phyloP scores from a whole-genome alignment of 164 flowering plant genomes.

The Sedum album region DNA sequence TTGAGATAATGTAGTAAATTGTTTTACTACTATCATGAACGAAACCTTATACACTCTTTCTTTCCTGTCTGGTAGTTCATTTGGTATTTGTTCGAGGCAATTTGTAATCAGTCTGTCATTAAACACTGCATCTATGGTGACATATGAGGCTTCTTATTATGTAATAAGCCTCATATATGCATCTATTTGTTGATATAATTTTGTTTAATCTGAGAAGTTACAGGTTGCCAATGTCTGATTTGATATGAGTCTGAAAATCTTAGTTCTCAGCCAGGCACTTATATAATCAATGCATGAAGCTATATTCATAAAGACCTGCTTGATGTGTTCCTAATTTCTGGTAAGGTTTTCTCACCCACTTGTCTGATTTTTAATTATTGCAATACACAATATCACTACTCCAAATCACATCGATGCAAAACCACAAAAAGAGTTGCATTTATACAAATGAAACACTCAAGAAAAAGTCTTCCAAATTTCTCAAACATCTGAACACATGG shows the following conservation, averaged over 20 bases:
- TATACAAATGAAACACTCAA: not conserved
- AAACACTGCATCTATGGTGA: no score
- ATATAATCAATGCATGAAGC: not conserved
- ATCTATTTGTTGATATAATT: no score
- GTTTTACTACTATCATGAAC: not conserved
- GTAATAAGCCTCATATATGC: no score
- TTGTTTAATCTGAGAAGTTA: no score
- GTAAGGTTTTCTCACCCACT: no score
- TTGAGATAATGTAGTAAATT: not conserved
- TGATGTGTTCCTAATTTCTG: slow-evolving; percentile 1
- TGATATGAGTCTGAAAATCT: not conserved
- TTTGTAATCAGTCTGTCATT: no score
- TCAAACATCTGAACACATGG: slow-evolving; percentile 1
- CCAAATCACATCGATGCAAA: not conserved
- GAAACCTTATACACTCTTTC: no score
- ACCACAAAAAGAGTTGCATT: not conserved
- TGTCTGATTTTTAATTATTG: no score
- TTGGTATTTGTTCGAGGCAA: no score
- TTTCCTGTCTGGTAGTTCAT: no score
- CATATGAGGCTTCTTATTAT: no score
- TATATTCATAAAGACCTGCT: not conserved
- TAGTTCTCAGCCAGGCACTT: not conserved
- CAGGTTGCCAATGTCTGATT: not conserved
- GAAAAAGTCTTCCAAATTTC: not conserved
- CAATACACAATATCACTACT: not conserved